These are phyloP conservation scores for Boletus huronensis DNA, from an alignment of 768 basidiomycete genomes.

Conservation along the genomic window DNA sequence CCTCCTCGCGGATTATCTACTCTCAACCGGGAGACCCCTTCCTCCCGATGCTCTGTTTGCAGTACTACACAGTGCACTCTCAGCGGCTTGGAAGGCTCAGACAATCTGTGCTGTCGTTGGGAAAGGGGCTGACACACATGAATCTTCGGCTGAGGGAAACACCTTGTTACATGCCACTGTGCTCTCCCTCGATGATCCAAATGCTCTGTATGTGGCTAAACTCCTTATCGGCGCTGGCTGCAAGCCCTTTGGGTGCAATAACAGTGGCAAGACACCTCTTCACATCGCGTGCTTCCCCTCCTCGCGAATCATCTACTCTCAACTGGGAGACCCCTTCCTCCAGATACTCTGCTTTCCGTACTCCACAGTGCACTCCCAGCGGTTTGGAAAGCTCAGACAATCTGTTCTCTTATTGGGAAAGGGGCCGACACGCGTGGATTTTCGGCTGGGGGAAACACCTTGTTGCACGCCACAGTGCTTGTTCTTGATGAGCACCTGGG, in stretches of 20 bases:
- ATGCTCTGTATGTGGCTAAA: not conserved
- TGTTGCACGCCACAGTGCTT: not conserved
- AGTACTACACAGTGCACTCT: not conserved
- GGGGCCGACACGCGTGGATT: not conserved
- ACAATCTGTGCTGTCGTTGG: not conserved
- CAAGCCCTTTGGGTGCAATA: not conserved
- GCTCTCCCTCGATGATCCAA: not conserved
- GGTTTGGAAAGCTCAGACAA: not conserved
- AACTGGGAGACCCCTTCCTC: not conserved
- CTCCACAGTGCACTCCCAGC: not conserved
- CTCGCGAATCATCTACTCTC: not conserved
- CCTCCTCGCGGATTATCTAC: not conserved
- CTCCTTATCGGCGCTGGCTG: slow-evolving; percentile 7
- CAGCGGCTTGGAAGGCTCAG: not conserved
- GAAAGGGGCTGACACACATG: not conserved
- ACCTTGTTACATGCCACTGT: not conserved
- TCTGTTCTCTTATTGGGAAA: not conserved
- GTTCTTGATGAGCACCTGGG: not conserved
- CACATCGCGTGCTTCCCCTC: not conserved
- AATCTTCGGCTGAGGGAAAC: not conserved
- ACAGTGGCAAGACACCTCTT: not conserved
- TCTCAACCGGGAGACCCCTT: not conserved
- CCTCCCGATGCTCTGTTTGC: not conserved
- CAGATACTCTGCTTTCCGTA: not conserved
- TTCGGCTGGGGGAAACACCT: not conserved